A percentile compares a stretch with the other conserved stretches of the same genome.
Conservation (phyloP, 441 rosid genomes). For the Syzygium syzygioides region DNA sequence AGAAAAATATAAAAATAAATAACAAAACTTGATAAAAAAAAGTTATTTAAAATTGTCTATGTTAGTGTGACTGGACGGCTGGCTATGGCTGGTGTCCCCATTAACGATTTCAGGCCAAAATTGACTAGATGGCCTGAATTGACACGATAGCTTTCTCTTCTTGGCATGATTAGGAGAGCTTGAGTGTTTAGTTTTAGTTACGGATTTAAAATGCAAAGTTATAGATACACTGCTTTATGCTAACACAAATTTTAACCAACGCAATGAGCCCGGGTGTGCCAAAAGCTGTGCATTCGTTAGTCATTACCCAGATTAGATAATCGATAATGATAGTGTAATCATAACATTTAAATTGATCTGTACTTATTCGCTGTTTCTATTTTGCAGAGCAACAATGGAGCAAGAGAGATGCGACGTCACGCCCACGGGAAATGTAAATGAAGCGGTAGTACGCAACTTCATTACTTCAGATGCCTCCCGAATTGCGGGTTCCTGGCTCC, state of each 20-base stretch:
- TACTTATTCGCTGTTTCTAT: neutral
- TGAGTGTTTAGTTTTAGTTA: neutral
- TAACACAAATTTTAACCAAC: fast-evolving
- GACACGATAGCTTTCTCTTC: neutral
- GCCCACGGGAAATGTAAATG: conserved; percentile 34
- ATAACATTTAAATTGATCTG: neutral
- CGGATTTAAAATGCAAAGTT: neutral
- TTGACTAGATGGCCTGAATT: too few relatives aligned
- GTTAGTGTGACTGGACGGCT: too few relatives aligned
- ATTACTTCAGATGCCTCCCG: conserved; percentile 77
- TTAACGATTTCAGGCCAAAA: too few relatives aligned
- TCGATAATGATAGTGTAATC: neutral
- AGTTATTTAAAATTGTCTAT: too few relatives aligned
- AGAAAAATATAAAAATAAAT: too few relatives aligned
- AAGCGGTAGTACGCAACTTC: conserved; percentile 54
- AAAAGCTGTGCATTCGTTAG: neutral
- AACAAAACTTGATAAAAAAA: too few relatives aligned
- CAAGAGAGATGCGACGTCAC: conserved; percentile 33
- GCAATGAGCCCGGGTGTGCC: neutral
- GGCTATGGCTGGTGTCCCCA: too few relatives aligned
- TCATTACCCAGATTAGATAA: neutral
- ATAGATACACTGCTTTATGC: neutral
- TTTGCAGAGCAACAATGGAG: conserved; percentile 80
- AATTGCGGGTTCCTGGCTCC: conserved; percentile 53
- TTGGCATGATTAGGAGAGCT: neutral